Evolutionary conservation across 192 early-diverging fungal species (phyloP), one percentile per base, ranked within the genome.

Genomic region (Podila clonocystis): DNA sequence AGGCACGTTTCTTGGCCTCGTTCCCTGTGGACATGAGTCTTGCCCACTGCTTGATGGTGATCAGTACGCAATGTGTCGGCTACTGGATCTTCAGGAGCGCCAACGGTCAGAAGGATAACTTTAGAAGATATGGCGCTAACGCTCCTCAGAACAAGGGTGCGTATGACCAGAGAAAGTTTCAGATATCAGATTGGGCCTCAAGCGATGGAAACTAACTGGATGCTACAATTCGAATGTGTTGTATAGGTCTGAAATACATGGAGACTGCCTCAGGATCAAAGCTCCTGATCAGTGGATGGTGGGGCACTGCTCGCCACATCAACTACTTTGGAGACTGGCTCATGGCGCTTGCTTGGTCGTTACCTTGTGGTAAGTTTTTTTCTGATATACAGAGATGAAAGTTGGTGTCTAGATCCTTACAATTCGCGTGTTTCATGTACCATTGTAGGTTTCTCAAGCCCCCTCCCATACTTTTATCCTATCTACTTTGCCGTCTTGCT

Each of bases 321-420:
- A 99, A 99, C 82, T 99, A 99, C 84, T 73, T 91, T 49, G 92
- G 96, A 49, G 97, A 99, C 87, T 99, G 96, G 96, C 73, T 98
- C 30, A 96, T 94, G 91, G 90, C 92, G 5, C 83, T 97, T 33
- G 88, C 96, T 13, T 97, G 95, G 93, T 97, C 94, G 73, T 73
- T 99, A 58, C 93, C 96, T 13, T 92, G 92, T 58, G 95, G 82
- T 84, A 74, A 64, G 45, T 22, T 19, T 15, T 50, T 38, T 50
- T 28, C 34, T n/a, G 63, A 30, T 15, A 8, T 45, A 9, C 34
- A 50, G 9, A 20, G 8, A 41, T 20, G 62, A 7, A 62, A 36
- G 36, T 15, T 33, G 22, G 2, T 45, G 36, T 49, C 45, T 48
- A n/a, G 41, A 70, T 33, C 20, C 5, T 19, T 57, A 49, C 26